A percentile compares a stretch with the other conserved stretches of the same genome.
phyloP scores from a whole-genome alignment of 345 rosid species.

The Cochlearia excelsa region DNA sequence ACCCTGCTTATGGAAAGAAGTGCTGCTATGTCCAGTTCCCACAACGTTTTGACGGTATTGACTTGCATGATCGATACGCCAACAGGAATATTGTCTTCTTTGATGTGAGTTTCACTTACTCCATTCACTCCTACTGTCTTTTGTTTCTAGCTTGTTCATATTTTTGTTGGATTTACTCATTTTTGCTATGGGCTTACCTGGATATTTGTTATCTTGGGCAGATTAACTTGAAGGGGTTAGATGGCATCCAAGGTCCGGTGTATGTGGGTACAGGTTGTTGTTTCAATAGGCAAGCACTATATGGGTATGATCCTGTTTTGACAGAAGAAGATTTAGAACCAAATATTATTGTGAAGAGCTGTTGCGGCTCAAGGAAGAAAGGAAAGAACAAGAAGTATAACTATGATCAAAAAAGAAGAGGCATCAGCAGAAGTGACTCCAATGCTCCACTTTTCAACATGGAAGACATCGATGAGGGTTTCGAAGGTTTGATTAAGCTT shows the following conservation, averaged over 20 bases:
- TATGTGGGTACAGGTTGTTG: slow-evolving; percentile 99
- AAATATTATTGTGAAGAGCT: slow-evolving; percentile 89
- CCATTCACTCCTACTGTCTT: slow-evolving; percentile 18
- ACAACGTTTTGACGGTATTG: slow-evolving; percentile 99
- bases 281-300: slow-evolving; percentile 96
- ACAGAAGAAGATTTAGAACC: slow-evolving; percentile 95
- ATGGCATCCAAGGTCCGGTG: slow-evolving; percentile 98
- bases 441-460: slow-evolving; percentile 91
- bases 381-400: slow-evolving; percentile 71
- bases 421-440: slow-evolving; percentile 87
- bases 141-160: slow-evolving; percentile 17
- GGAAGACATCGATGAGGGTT: slow-evolving; percentile 98
- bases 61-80: slow-evolving; percentile 99
- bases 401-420: slow-evolving; percentile 73
- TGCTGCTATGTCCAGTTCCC: slow-evolving; percentile 99
- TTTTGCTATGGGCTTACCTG: slow-evolving; percentile 18
- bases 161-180: slow-evolving; percentile 4
- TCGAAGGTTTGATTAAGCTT: slow-evolving; percentile 72
- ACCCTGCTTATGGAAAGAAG: slow-evolving; percentile 78
- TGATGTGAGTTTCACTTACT: slow-evolving; percentile 59
- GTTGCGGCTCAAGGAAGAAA: slow-evolving; percentile 96
- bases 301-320: slow-evolving; percentile 97
- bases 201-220: slow-evolving; percentile 36
- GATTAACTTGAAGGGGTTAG: slow-evolving; percentile 98
- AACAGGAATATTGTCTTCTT: slow-evolving; percentile 97